Evolutionary conservation across 768 basidiomycete species (phyloP).

Genomic region (Psilocybe subaeruginosa): DNA sequence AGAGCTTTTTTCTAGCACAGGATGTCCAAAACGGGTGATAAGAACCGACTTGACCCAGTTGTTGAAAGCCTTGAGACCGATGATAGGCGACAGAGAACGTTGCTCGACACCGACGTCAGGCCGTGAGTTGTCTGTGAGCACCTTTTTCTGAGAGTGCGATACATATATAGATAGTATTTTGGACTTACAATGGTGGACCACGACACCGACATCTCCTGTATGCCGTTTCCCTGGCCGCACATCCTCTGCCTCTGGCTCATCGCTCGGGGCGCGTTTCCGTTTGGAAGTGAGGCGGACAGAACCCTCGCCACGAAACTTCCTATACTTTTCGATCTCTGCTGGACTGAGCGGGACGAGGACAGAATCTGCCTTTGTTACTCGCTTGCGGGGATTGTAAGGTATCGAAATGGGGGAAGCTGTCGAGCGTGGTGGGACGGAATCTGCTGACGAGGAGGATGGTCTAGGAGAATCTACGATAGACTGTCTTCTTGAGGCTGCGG

Average conservation of each 20-base stretch:
- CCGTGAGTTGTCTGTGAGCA: constrained; percentile 78
- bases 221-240: constrained; percentile 51
- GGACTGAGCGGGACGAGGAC: constrained; percentile 68
- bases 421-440: constrained; percentile 28
- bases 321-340: constrained; percentile 63
- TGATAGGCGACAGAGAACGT: constrained; percentile 89
- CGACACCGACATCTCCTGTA: constrained; percentile 71
- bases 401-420: constrained; percentile 35
- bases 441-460: constrained; percentile 41
- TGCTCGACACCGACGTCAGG: constrained; percentile 89
- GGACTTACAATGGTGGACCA: constrained; percentile 79
- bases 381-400: constrained; percentile 67
- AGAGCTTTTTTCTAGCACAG: constrained; percentile 53
- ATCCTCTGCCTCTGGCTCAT: constrained; percentile 35
- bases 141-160: constrained; percentile 1
- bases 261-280: constrained; percentile 50
- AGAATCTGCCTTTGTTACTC: constrained; percentile 61
- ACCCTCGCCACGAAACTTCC: constrained; percentile 58
- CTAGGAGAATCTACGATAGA: constrained; percentile 27
- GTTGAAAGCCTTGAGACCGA: constrained; percentile 97
- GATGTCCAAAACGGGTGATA: constrained; percentile 87
- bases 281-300: constrained; percentile 50
- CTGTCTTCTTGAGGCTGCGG: constrained; percentile 15
- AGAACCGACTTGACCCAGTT: constrained; percentile 99
- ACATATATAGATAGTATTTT: constrained; percentile 6